Evolutionary conservation across 176 grass and related monocot species (phyloP), one percentile per base, ranked within the genome.

Genomic region (Phoenix roebelenii): DNA sequence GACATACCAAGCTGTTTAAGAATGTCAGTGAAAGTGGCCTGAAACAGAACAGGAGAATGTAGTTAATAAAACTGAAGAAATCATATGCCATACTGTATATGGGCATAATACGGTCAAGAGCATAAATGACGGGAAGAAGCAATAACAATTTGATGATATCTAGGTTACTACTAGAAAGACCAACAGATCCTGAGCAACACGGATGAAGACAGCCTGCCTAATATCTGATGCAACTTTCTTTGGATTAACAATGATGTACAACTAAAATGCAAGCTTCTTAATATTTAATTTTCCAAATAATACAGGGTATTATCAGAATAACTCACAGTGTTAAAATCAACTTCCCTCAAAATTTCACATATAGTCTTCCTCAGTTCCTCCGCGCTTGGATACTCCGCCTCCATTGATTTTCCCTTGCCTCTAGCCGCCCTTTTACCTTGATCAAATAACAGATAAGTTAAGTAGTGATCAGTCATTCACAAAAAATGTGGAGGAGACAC

Each of bases 291-390:
- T 59, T 52, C 28, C 5, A 30, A 30, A 44, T 12, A 44, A 51
- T 50, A 58, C 60, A 26, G 32, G 39, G 76, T 32, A 16, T 16
- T 59, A 4, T 16, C 12, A 23, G 5, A 20, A 25, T 32, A 67
- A 61, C 85, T 59, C 51, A 98, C 94, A 57, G 76, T 90, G 65
- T 93, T 93, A 54, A 98, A 98, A 63, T 98, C 94, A 52, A 98
- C 88, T 80, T 83, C 78, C 53, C 81, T 93, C 35, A 98, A 79
- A 77, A 98, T 89, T 49, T 77, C 82, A 63, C 64, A 65, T 51
- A 93, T 83, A 66, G 88, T 93, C 71, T 82, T 85, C 66, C 74
- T 84, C 66, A 98, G 60, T 24, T 93, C 88, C 18, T 92, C 85
- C 67, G 89, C 83, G 71, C 64, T 83, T 63, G 94, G 94, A 44